phyloP scores from a whole-genome alignment of 176 grass and related monocot species.

The Areca catechu region DNA sequence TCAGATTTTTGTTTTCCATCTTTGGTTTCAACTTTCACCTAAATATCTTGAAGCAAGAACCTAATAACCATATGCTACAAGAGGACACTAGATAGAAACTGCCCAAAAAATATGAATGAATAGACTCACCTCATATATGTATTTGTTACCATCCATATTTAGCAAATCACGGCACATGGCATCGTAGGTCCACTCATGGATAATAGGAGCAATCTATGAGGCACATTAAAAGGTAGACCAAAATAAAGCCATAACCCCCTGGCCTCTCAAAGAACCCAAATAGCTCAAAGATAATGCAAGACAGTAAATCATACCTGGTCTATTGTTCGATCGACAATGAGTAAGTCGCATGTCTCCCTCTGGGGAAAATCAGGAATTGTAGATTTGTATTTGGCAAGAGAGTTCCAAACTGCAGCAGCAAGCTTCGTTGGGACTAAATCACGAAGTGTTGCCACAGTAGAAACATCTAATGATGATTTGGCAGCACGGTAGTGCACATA shows the following conservation, averaged over 20 bases:
- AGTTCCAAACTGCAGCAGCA: conserved; percentile 83
- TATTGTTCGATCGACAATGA: conserved; percentile 89
- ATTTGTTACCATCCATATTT: conserved; percentile 90
- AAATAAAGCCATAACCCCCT: conserved; percentile 4
- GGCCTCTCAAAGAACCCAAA: not conserved
- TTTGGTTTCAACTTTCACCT: conserved; percentile 56
- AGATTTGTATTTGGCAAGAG: conserved; percentile 51
- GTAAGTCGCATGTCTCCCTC: conserved; percentile 88
- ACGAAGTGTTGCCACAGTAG: conserved; percentile 64
- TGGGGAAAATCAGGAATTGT: conserved; percentile 69
- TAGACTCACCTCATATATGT: conserved; percentile 65
- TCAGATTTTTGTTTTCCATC: conserved; percentile 46
- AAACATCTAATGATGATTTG: conserved; percentile 59
- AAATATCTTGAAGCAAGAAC: conserved; percentile 7
- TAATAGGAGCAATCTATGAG: conserved; percentile 78
- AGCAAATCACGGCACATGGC: conserved; percentile 97
- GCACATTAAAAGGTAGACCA: conserved; percentile 13
- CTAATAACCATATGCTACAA: conserved; percentile 1
- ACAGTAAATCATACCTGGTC: conserved; percentile 51
- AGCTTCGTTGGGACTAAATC: conserved; percentile 88
- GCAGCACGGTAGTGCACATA: conserved; percentile 75
- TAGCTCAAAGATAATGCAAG: conserved; percentile 7
- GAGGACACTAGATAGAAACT: not conserved
- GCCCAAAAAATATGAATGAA: not conserved
- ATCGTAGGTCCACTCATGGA: conserved; percentile 99